Evolutionary conservation across 768 basidiomycete species (phyloP).

Genomic region (Boletus sensibilis): DNA sequence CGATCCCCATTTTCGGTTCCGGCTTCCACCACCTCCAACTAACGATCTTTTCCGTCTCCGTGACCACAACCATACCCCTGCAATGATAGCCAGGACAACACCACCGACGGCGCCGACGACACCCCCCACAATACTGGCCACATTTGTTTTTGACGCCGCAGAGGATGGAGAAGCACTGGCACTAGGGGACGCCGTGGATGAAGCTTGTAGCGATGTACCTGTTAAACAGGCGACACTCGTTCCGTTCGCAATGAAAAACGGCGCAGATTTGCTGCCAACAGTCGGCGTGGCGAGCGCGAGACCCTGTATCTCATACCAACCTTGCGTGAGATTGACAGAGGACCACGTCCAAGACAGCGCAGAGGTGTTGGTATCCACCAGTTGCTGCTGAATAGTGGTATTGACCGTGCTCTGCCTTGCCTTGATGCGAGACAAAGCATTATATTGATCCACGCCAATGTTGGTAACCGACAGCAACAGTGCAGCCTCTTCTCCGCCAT

Average conservation of each 20-base stretch:
- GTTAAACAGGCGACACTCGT: constrained; percentile 36
- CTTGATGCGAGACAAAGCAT: constrained; percentile 9
- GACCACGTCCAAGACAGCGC: constrained; percentile 40
- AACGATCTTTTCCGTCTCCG: constrained; percentile 17
- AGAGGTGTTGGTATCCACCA: constrained; percentile 33
- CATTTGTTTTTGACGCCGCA: constrained; percentile 31
- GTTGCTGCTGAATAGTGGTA: constrained; percentile 12
- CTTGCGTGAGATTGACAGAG: constrained; percentile 45
- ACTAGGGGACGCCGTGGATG: constrained; percentile 12
- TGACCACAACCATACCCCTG: constrained; percentile 33
- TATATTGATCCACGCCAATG: constrained; percentile 31
- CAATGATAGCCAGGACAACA: constrained; percentile 33
- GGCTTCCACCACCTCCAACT: constrained; percentile 29
- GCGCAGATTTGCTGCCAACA: constrained; percentile 19
- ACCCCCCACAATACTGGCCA: constrained; percentile 51
- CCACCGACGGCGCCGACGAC: constrained; percentile 46
- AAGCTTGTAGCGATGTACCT: constrained; percentile 7
- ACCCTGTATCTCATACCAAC: constrained; percentile 45
- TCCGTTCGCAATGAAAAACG: constrained; percentile 40
- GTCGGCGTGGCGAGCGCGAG: constrained; percentile 1
- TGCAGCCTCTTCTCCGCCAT: constrained; percentile 31
- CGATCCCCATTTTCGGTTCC: constrained; percentile 28
- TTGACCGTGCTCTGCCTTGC: neutral
- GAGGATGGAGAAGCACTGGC: constrained; percentile 15
- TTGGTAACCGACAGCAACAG: constrained; percentile 43